A percentile compares a stretch with the other conserved stretches of the same genome.
These are phyloP conservation scores for Polygonum maritimum DNA, from an alignment of 148 eudicot species.

Conservation along the genomic window DNA sequence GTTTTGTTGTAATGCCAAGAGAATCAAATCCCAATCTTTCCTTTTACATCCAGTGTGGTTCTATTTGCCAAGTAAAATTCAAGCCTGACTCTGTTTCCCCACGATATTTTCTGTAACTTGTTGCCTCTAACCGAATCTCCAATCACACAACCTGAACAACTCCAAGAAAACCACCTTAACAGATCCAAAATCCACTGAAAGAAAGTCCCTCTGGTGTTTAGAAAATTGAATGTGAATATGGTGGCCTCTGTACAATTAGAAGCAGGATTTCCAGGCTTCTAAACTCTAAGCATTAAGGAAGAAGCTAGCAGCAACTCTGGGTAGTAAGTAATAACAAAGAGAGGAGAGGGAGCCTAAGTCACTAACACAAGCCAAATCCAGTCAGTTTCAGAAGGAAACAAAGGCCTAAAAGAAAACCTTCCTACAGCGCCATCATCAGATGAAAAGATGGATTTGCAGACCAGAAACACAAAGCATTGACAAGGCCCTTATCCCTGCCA, in stretches of 20 bases:
- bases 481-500: constrained; percentile 11
- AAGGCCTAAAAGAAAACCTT: background rate
- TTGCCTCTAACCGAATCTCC: no score
- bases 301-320: background rate
- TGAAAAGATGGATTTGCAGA: constrained; percentile 14
- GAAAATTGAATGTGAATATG: background rate
- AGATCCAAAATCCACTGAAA: background rate
- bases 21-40: background rate
- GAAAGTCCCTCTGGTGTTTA: background rate
- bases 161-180: background rate
- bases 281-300: constrained; percentile 6
- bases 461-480: constrained; percentile 2
- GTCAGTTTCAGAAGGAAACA: background rate
- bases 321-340: background rate
- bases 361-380: background rate
- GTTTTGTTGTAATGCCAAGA: background rate
- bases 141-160: background rate
- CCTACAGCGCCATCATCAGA: constrained; percentile 20
- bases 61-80: background rate
- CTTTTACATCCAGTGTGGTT: background rate
- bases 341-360: background rate
- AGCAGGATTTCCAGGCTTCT: constrained; percentile 6
- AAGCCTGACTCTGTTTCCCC: background rate
- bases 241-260: background rate
- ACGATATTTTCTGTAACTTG: background rate